Base-by-base conservation (phyloP, 176 grass and related monocot genomes). In the Phoenix roebelenii region DNA sequence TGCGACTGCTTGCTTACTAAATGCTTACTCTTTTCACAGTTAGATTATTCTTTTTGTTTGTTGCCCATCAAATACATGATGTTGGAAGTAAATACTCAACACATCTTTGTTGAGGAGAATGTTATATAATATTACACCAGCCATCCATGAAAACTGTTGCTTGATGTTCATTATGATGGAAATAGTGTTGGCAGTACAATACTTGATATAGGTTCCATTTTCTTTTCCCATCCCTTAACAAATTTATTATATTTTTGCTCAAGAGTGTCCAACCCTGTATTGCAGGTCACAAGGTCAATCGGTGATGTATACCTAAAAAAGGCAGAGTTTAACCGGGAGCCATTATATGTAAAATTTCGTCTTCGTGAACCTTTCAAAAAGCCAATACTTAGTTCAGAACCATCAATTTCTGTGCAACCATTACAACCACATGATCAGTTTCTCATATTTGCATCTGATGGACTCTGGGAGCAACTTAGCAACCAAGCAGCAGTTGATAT, bases 391-490 rank as follows among this genome's bases (percentile, higher is more conserved):
- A 63, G 59, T 35, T 52, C 58, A 49, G 70, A 73, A 73, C 70
- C 70, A 55, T 73, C 70, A 12, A 55, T 73, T 63, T 25, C 51
- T 55, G 51, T 49, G 16, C 70, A 63, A 55, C 26, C 59, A 63
- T 49, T 73, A 26, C 70, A 73, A 48, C 70, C 70, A 7, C 50
- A 73, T 9, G 70, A 73, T 44, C 59, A 63, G 15, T 73, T 73
- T 55, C 50, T 73, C 19, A 73, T 73, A 63, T 63, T 73, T 55
- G 70, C 70, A 49, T 73, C 70, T 44, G 70, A 73, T 73, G 70
- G 70, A 6, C 70, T 73, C 22, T 73, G 70, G 70, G 70, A 73
- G 18, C 70, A 73, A 30, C 70, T 73, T n/a, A 73, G 51, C 59
- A 73, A 73, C 59, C 70, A 73, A 48, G 70, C 63, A 39, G 70